Evolutionary conservation across 805 yeast species (phyloP).

Genomic region (Lipomyces yamadae): DNA sequence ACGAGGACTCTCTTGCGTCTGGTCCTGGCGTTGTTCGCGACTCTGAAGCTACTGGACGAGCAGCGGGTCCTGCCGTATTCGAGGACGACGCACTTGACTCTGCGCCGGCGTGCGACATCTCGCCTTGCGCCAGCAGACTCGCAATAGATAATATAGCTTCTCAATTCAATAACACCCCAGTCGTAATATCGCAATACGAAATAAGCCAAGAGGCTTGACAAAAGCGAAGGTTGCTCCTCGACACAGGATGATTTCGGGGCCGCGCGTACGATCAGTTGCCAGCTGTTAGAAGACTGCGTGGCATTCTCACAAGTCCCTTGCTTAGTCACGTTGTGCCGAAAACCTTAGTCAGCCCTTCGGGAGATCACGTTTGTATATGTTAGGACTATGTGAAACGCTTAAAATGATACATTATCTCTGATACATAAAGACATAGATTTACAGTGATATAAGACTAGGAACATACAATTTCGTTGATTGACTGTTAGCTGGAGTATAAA

Average conservation of each 20-base stretch:
- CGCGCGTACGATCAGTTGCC: not conserved
- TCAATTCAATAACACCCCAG: not conserved
- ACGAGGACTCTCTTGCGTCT: slow-evolving; percentile 1
- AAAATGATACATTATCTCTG: too few species aligned
- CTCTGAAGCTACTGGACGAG: not conserved
- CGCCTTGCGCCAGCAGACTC: not conserved
- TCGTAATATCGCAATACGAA: not conserved
- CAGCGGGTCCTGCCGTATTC: not conserved
- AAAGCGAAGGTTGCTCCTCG: not conserved
- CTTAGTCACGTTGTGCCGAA: not conserved
- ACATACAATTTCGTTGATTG: not conserved
- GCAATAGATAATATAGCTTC: not conserved
- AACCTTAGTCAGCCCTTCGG: not conserved
- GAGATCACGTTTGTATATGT: too few species aligned
- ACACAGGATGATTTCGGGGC: not conserved
- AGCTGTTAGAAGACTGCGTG: not conserved
- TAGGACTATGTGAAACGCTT: too few species aligned
- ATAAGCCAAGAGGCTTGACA: not conserved
- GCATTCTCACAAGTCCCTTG: not conserved
- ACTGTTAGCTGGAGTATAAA: too few species aligned
- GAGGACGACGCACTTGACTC: not conserved
- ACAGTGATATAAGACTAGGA: not conserved
- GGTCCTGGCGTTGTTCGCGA: not conserved
- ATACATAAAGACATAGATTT: too few species aligned
- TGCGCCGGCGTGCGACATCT: slow-evolving; percentile 1